Percentiles rank a stretch among this genome's conserved stretches.
phyloP scores from a whole-genome alignment of 2,329 filamentous ascomycete species.

The Penicillium sp. region DNA sequence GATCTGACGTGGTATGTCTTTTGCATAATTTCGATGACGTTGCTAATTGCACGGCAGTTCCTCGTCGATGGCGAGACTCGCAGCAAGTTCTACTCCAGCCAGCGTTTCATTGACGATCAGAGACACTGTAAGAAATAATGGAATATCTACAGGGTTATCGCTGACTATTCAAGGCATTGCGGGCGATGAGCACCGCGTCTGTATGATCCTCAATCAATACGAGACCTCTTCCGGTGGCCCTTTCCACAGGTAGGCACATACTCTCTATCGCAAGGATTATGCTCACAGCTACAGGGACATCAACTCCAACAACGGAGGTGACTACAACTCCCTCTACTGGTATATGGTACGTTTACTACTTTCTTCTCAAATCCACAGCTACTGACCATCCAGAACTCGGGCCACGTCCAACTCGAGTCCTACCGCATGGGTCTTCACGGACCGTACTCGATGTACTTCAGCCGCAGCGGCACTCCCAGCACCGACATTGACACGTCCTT shows the following conservation, averaged over 20 bases:
- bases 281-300: constrained; percentile 42
- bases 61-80: constrained; percentile 55
- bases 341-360: constrained; percentile 54
- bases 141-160: too few species aligned
- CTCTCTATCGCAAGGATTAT: background rate
- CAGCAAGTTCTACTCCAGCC: constrained; percentile 61
- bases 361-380: too few species aligned
- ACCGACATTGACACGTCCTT: constrained; percentile 49
- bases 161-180: too few species aligned
- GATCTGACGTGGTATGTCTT: too few species aligned
- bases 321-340: constrained; percentile 53
- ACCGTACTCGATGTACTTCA: constrained; percentile 56
- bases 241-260: constrained; percentile 50
- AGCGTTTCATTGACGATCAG: constrained; percentile 61
- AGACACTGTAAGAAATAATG: constrained; percentile 50
- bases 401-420: constrained; percentile 54
- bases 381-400: constrained; percentile 45
- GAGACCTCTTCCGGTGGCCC: constrained; percentile 59
- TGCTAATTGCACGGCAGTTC: constrained; percentile 40
- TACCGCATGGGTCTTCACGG: constrained; percentile 57
- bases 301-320: constrained; percentile 55
- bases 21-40: too few species aligned
- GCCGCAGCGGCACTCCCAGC: constrained; percentile 49
- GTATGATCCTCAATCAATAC: constrained; percentile 50
- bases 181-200: constrained; percentile 51